These are phyloP conservation scores for Salisapilia sapeloensis DNA, from an alignment of 352 stramenopile species.

Conservation along the genomic window DNA sequence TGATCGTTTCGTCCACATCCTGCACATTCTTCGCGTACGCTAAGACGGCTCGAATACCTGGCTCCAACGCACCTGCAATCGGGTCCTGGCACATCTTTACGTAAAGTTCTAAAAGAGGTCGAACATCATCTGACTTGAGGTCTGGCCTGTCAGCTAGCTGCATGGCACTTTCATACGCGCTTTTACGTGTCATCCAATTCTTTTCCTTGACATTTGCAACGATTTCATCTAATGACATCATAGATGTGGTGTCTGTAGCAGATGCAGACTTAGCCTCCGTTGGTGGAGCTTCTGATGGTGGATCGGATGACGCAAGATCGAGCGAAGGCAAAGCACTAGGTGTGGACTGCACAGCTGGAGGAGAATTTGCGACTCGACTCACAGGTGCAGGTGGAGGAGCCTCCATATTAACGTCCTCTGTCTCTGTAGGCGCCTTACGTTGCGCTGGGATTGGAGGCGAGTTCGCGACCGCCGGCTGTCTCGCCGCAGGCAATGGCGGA, in stretches of 20 bases:
- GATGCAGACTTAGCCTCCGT: no score
- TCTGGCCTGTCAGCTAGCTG: slow-evolving; percentile 27
- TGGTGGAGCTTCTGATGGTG: no score
- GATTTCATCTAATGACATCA: slow-evolving; percentile 20
- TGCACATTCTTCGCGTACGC: slow-evolving; percentile 45
- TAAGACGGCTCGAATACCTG: slow-evolving; percentile 49
- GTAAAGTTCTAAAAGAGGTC: slow-evolving; percentile 39
- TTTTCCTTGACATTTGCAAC: slow-evolving; percentile 53
- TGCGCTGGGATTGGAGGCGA: background rate
- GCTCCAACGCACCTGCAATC: slow-evolving; percentile 71
- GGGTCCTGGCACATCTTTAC: slow-evolving; percentile 67
- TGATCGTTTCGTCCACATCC: slow-evolving; percentile 53
- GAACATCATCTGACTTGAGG: slow-evolving; percentile 20
- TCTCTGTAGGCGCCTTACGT: background rate
- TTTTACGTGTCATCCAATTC: slow-evolving; percentile 79
- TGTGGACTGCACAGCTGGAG: no score
- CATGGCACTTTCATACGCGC: slow-evolving; percentile 64
- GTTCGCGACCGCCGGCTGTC: slow-evolving; percentile 3
- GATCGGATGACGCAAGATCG: no score
- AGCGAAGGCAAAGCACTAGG: no score
- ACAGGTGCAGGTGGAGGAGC: slow-evolving; percentile 2
- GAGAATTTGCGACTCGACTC: slow-evolving; percentile 17
- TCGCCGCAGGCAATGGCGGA: slow-evolving; percentile 10
- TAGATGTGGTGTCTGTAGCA: background rate
- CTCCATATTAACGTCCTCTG: no score